Conservation (phyloP, 768 basidiomycete species). For the Neoboletus magnificus region DNA sequence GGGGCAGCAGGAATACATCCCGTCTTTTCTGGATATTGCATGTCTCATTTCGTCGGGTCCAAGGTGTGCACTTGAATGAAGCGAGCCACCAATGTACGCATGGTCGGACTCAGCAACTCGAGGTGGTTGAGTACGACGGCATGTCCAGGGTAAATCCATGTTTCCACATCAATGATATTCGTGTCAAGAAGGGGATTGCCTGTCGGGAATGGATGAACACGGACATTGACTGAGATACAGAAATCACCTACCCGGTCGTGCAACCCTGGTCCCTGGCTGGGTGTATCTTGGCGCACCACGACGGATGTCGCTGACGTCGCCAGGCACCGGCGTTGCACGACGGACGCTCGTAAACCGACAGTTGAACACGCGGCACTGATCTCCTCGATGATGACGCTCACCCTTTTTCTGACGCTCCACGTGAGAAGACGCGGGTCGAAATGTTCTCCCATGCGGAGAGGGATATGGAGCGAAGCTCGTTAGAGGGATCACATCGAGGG, state of each 20-base stretch:
- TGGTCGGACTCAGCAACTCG: neutral
- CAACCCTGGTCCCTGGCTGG: neutral
- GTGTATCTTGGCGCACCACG: no score
- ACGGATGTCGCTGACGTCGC: neutral
- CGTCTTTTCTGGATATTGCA: neutral
- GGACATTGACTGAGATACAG: neutral
- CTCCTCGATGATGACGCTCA: neutral
- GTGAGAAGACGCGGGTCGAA: neutral
- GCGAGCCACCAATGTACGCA: neutral
- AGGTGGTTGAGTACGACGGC: neutral
- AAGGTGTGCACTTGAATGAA: neutral
- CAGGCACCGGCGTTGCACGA: neutral
- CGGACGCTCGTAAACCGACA: no score
- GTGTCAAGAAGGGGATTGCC: neutral
- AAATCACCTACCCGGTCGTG: neutral
- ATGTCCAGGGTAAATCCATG: neutral
- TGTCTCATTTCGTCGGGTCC: neutral
- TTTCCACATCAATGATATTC: neutral
- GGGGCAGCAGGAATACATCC: neutral
- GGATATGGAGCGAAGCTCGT: no score
- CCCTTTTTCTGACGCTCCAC: no score
- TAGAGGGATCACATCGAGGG: conserved; percentile 11
- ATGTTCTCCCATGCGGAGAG: neutral
- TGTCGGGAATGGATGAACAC: neutral
- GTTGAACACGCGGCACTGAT: no score